Percentiles rank a stretch among this genome's conserved stretches.
phyloP scores from a whole-genome alignment of 805 yeast species.

The Cyberlindnera maritima region DNA sequence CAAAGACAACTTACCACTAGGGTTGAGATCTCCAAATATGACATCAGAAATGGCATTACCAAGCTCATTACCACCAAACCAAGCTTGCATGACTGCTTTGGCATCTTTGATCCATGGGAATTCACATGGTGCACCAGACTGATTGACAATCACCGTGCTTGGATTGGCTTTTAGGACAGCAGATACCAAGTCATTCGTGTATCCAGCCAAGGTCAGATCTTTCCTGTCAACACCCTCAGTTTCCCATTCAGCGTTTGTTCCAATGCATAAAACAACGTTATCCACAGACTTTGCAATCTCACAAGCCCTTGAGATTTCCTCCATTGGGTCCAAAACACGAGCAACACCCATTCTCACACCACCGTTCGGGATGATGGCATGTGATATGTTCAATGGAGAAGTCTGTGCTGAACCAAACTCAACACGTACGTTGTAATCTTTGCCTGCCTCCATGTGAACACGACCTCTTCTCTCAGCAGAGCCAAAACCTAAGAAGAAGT shows the following conservation, averaged over 20 bases:
- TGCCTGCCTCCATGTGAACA: conserved; percentile 40
- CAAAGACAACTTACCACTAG: conserved; percentile 56
- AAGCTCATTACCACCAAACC: conserved; percentile 58
- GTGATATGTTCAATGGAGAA: conserved; percentile 10
- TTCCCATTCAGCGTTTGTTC: conserved; percentile 56
- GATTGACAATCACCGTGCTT: conserved; percentile 52
- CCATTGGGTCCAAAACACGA: conserved; percentile 27
- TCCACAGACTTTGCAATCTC: conserved; percentile 48
- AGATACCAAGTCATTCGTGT: conserved; percentile 43
- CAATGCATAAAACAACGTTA: conserved; percentile 49
- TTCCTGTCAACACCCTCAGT: conserved; percentile 57
- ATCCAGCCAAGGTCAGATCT: conserved; percentile 49
- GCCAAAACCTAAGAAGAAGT: conserved; percentile 51
- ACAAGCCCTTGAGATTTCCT: conserved; percentile 40
- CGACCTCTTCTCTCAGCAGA: conserved; percentile 46
- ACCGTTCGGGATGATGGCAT: conserved; percentile 32
- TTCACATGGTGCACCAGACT: conserved; percentile 62
- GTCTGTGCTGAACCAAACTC: conserved; percentile 49
- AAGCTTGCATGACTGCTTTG: conserved; percentile 50
- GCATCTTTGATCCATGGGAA: conserved; percentile 50
- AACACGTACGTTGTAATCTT: conserved; percentile 41
- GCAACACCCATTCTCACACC: conserved; percentile 33
- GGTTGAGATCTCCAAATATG: conserved; percentile 56
- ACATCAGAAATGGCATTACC: conserved; percentile 64
- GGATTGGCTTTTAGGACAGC: conserved; percentile 48